phyloP scores from a whole-genome alignment of 2,329 filamentous ascomycete species.

The Colletotrichum sp. region DNA sequence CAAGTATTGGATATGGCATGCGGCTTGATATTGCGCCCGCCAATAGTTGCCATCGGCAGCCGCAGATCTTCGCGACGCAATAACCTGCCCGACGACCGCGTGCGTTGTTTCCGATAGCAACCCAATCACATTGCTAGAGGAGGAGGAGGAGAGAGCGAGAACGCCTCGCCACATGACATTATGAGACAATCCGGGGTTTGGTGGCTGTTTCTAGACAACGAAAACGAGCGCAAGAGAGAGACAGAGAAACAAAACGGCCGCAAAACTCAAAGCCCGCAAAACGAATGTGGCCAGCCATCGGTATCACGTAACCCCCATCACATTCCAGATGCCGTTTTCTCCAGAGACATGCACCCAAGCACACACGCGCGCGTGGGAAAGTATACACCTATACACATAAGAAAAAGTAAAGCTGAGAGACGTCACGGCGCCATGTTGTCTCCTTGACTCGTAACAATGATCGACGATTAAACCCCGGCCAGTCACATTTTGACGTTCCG shows the following conservation, averaged over 20 bases:
- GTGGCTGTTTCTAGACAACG: not conserved
- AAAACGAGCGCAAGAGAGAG: not conserved
- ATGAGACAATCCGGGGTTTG: constrained; percentile 8
- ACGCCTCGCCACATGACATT: not conserved
- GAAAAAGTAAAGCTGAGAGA: not conserved
- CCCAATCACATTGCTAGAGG: not conserved
- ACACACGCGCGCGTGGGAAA: not conserved
- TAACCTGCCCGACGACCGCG: not conserved
- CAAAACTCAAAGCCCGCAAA: not conserved
- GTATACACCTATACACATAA: not conserved
- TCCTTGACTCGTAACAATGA: constrained; percentile 7
- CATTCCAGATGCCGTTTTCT: not conserved
- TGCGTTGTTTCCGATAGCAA: not conserved
- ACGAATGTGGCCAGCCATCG: not conserved
- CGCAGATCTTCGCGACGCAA: not conserved
- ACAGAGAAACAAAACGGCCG: not conserved
- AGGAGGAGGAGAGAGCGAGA: not conserved
- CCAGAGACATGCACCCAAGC: not conserved
- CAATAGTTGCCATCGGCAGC: constrained; percentile 2
- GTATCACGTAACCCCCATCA: not conserved
- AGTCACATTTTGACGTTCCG: not conserved
- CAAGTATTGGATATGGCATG: not conserved
- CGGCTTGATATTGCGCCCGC: not conserved
- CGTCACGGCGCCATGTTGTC: constrained; percentile 9
- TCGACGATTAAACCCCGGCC: not conserved